Conservation (phyloP, 1,284 basidiomycete species). For the Rhodotorula sp. region DNA sequence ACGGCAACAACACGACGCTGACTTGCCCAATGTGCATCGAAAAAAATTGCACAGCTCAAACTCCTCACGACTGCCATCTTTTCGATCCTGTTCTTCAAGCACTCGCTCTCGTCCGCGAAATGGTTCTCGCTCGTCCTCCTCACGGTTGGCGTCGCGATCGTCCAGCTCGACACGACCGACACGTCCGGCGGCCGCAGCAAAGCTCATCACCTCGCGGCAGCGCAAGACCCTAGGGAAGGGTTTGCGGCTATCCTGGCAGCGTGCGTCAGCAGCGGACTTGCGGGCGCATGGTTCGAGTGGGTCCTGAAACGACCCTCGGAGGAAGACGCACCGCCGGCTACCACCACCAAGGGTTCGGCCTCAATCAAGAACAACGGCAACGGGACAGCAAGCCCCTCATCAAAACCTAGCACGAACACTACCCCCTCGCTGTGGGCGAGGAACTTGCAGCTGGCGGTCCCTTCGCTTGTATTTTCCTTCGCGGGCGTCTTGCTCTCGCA, state of each 20-base stretch:
- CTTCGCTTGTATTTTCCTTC: constrained; percentile 40
- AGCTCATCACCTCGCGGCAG: background rate
- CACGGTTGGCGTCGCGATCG: constrained; percentile 30
- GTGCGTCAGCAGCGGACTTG: constrained; percentile 40
- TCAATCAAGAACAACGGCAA: background rate
- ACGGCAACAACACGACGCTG: constrained; percentile 8
- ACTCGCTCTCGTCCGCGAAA: constrained; percentile 27
- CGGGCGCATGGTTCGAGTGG: constrained; percentile 43
- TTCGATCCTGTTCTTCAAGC: constrained; percentile 40
- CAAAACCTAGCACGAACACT: background rate
- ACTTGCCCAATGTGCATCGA: too few species aligned
- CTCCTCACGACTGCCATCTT: constrained; percentile 45
- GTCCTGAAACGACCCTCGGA: constrained; percentile 8
- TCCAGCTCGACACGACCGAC: constrained; percentile 16
- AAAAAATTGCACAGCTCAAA: constrained; percentile 37
- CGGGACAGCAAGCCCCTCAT: background rate
- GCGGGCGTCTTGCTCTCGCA: constrained; percentile 26
- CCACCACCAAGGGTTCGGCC: background rate
- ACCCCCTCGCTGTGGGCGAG: constrained; percentile 33
- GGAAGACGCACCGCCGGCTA: background rate
- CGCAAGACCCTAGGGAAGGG: constrained; percentile 29
- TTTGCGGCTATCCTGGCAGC: constrained; percentile 41
- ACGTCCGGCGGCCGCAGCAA: constrained; percentile 2
- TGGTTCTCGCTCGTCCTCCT: constrained; percentile 42
- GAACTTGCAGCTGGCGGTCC: constrained; percentile 43